Percentiles rank a stretch among this genome's conserved stretches.
phyloP scores from a whole-genome alignment of 169 alveolate species.

The Eimeria acervulina region DNA sequence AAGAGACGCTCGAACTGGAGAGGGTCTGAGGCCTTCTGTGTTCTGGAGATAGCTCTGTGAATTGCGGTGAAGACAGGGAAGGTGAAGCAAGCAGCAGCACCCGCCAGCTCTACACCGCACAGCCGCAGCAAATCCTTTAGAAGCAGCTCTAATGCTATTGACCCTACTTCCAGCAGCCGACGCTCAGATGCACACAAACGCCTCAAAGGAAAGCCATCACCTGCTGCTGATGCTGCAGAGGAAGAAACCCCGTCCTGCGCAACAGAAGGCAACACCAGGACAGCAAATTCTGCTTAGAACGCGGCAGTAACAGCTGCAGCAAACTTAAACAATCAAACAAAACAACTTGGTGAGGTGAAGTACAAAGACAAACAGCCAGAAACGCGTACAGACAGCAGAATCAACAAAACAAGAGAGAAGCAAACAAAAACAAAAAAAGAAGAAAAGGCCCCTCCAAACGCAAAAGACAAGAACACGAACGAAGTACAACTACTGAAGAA shows the following conservation, averaged over 20 bases:
- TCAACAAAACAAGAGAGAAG: neutral
- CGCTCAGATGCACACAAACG: conserved; percentile 58
- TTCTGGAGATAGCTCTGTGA: conserved; percentile 19
- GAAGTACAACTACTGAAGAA: neutral
- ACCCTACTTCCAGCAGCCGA: conserved; percentile 37
- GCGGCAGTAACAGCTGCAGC: no score
- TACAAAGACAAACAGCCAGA: neutral
- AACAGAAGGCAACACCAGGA: neutral
- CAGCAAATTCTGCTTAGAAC: no score
- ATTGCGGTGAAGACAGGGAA: conserved; percentile 47
- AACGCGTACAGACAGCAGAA: neutral
- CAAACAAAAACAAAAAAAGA: neutral
- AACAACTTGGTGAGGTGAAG: no score
- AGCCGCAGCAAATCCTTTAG: conserved; percentile 47
- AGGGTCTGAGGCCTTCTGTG: conserved; percentile 64
- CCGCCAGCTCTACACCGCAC: conserved; percentile 50
- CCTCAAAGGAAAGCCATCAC: conserved; percentile 11
- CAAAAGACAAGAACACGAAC: neutral
- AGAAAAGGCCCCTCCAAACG: no score
- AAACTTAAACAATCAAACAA: no score
- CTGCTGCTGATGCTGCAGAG: neutral
- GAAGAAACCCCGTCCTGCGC: neutral
- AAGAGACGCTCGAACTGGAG: conserved; percentile 36
- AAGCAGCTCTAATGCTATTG: conserved; percentile 24
- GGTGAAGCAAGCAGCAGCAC: conserved; percentile 53